phyloP scores from a whole-genome alignment of 441 rosid genomes.

The Metrosideros polymorpha region DNA sequence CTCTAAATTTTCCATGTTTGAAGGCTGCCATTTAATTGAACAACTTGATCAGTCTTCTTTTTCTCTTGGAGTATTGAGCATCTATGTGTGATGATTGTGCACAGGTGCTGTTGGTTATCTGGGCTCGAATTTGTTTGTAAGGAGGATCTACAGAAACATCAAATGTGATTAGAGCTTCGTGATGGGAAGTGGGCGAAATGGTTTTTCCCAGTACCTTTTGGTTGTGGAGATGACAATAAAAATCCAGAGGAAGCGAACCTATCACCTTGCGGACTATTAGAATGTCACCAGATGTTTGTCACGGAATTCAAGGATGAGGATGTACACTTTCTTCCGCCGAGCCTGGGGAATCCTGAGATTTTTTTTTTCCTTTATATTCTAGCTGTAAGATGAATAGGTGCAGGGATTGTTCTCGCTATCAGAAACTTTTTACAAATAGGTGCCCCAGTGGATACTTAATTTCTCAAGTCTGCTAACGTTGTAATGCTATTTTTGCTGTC shows the following conservation, averaged over 20 bases:
- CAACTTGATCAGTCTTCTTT: not conserved
- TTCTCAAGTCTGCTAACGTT: constrained; percentile 6
- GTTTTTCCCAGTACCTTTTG: constrained; percentile 16
- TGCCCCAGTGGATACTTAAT: constrained; percentile 5
- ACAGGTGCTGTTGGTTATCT: constrained; percentile 91
- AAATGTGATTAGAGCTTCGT: constrained; percentile 53
- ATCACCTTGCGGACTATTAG: constrained; percentile 7
- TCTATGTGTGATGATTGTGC: constrained; percentile 1
- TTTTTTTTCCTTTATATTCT: constrained; percentile 14
- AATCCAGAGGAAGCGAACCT: constrained; percentile 13
- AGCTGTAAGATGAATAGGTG: constrained; percentile 39
- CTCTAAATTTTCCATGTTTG: not conserved
- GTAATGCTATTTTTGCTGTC: constrained; percentile 8
- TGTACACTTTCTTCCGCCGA: constrained; percentile 14
- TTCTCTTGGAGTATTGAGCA: not conserved
- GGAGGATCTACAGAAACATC: constrained; percentile 95
- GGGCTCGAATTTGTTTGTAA: constrained; percentile 84
- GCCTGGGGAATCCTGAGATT: constrained; percentile 16
- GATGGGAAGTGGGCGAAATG: constrained; percentile 3
- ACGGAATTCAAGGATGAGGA: constrained; percentile 12
- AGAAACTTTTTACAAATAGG: constrained; percentile 19
- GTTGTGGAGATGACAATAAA: constrained; percentile 11
- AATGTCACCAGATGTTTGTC: constrained; percentile 3
- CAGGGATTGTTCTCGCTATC: constrained; percentile 28
- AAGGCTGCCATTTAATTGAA: not conserved